Base-by-base conservation (phyloP, 805 yeast species). In the Wickerhamomyces tratensis region DNA sequence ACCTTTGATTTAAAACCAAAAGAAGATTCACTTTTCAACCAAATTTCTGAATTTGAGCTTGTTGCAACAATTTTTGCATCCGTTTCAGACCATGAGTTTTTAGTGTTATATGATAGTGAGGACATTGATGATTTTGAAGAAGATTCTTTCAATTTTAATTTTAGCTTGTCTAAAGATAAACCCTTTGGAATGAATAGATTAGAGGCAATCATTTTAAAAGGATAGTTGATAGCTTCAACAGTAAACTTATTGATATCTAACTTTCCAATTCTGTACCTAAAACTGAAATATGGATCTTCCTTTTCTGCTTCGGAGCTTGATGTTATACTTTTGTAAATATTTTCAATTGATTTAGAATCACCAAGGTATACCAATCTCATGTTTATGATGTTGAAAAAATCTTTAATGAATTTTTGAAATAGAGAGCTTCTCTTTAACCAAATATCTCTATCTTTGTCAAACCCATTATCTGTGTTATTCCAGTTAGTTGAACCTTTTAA, bases 1-100 rank as follows among this genome's bases (percentile, higher is more conserved):
- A 62, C 49, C 43, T 65, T 70, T 2, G 64, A 59, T 4, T 49
- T 31, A 46, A 59, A 50, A 29, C 51, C 41, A 14, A 44, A 45
- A 5, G 57, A 53, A 4, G 44, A 31, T 39, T 74, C 77, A 15
- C 48, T 41, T 43, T 73, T 69, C 6, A 62, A 52, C 87, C 87
- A 82, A 36, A 76, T 45, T 43, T 80, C 80, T 46, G 63, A 63
- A 6, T 54, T 50, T 0, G 53, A 42, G 27, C 67, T 62, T 40
- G 56, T 54, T 20, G 58, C 56, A 1, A 67, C 43, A 9, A 76
- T 52, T 11, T 49, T 49, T 0, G 83, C 81, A 1, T 46, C 39
- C 0, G 54, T 44, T 0, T 49, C 42, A 2, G 51, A 41, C 37
- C 56, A 50, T 0, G 54, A 49, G 5, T 56, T 57, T 43, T 62